Conservation (phyloP, 257 asterid species). For the Solanum tarijense region DNA sequence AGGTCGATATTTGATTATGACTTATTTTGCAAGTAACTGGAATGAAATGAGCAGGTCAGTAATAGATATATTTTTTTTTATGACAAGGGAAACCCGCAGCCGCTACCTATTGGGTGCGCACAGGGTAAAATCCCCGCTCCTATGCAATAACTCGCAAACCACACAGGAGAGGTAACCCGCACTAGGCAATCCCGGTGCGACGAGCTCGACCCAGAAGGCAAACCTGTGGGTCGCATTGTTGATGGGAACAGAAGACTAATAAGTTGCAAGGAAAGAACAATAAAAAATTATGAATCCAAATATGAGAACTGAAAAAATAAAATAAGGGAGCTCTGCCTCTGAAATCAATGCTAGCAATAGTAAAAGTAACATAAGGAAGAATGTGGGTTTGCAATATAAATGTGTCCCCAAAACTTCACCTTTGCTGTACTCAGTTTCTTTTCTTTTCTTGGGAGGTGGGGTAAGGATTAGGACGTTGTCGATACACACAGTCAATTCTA, state of each 20-base stretch:
- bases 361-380: neutral
- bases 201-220: neutral
- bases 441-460: neutral
- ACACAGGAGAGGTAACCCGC: neutral
- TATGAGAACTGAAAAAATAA: neutral
- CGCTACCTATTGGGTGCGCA: neutral
- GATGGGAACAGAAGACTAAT: neutral
- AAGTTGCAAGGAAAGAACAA: neutral
- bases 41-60: neutral
- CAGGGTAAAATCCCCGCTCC: neutral
- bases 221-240: neutral
- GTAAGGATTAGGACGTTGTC: neutral
- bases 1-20: neutral
- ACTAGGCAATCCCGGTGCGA: neutral
- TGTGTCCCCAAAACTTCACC: neutral
- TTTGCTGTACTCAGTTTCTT: neutral
- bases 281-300: neutral
- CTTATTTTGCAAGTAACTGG: neutral
- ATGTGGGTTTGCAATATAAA: neutral
- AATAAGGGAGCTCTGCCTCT: neutral
- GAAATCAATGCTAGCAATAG: neutral
- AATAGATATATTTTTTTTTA: neutral
- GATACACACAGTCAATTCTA: neutral
- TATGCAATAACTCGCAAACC: neutral
- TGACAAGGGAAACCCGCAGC: neutral